phyloP scores from a whole-genome alignment of 768 basidiomycete genomes.

The Candolleomyces eurysporus region DNA sequence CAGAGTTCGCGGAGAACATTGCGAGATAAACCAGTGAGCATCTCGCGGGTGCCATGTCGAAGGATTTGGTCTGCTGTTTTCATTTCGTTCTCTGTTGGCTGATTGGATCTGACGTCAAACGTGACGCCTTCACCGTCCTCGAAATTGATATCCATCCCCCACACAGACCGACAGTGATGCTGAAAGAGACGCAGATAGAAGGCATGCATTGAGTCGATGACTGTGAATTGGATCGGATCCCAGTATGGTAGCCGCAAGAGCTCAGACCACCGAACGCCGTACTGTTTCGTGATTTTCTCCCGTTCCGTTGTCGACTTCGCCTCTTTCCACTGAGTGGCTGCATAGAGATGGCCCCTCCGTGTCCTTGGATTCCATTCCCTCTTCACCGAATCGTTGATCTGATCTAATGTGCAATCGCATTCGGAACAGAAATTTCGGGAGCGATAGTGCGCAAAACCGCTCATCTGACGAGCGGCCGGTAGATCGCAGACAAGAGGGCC shows the following conservation, averaged over 20 bases:
- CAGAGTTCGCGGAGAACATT: not conserved
- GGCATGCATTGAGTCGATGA: slow-evolving; percentile 16
- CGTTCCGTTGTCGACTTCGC: slow-evolving; percentile 11
- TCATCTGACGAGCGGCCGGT: slow-evolving; percentile 22
- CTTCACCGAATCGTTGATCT: not conserved
- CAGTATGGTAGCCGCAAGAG: slow-evolving; percentile 29
- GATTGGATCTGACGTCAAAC: not conserved
- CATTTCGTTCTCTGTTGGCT: not conserved
- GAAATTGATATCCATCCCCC: slow-evolving; percentile 5
- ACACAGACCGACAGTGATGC: slow-evolving; percentile 9
- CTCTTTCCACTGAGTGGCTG: not conserved
- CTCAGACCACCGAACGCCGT: slow-evolving; percentile 17
- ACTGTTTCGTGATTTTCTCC: slow-evolving; percentile 12
- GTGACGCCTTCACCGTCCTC: slow-evolving; percentile 5
- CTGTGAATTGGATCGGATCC: slow-evolving; percentile 16
- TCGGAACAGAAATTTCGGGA: slow-evolving; percentile 12
- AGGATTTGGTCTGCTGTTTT: not conserved
- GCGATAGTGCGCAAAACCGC: slow-evolving; percentile 16
- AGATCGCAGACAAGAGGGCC: slow-evolving; percentile 30
- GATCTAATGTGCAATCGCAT: not conserved
- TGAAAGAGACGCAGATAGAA: slow-evolving; percentile 11
- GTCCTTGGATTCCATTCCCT: not conserved
- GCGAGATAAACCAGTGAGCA: not conserved
- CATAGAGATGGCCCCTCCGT: not conserved
- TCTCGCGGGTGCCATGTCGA: not conserved